Evolutionary conservation across 768 basidiomycete species (phyloP), one percentile per base, ranked within the genome.

Genomic region (Trametopsis cervina): DNA sequence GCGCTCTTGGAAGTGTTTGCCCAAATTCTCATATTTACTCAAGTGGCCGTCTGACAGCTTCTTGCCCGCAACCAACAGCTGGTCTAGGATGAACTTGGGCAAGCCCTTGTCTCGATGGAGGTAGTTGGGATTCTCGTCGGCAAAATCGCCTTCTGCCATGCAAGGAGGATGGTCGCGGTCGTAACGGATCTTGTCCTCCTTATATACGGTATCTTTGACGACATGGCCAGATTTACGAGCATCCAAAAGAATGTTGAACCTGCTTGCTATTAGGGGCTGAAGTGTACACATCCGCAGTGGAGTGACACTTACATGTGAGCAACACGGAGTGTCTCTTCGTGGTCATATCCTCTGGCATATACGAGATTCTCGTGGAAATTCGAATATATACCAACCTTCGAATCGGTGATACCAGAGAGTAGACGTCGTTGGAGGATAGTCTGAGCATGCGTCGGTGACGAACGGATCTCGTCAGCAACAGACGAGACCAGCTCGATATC

Each of bases 171-270:
- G 61, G 10, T 57, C 45, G 1, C 46, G 35, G 12, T 65, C 66
- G 55, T 68, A 84, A 5, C 25, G 39, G 2, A 51, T 49, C 22
- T 44, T 50, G 55, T 88, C 83, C 0, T 49, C 10, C 0, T 66
- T 46, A 37, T 75, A 75, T 2, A 80, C 61, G 0, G 59, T 53
- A 0, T 42, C 24, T 46, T 70, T 74, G 40, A 88, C 71, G 1
- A 71, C 69, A 4, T 76, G 68, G 0, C 86, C 87, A 15, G 81
- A 81, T 61, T 89, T 89, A 39, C 72, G 74, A 0, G 82, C 73
- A 63, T 89, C 86, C 7, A 89, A 67, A 9, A 83, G 67, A 1
- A 74, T 79, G 5, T 76, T 78, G 52, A 85, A 86, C 65, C 87
- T 89, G 47, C 26, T 38, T 15, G 1, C 7, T 26, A 47, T 21